Evolutionary conservation across 352 stramenopile species (phyloP).

Genomic region (Phytophthora sansomeana): DNA sequence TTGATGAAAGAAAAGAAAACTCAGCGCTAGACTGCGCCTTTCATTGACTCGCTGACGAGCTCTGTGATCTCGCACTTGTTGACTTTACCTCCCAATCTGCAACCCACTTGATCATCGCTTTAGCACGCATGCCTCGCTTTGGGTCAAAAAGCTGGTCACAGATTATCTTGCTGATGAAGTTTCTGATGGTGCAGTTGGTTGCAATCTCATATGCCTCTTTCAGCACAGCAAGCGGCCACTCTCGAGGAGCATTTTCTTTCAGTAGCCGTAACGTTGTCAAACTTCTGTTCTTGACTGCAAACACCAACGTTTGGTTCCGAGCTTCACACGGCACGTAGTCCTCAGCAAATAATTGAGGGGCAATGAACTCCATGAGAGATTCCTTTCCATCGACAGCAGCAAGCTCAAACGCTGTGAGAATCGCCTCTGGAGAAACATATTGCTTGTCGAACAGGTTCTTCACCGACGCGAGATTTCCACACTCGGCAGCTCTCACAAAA

Average conservation of each 20-base stretch:
- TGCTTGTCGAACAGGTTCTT: not conserved
- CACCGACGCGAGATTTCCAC: not conserved
- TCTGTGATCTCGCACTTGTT: too few relatives aligned
- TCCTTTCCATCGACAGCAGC: not conserved
- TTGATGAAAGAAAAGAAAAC: too few relatives aligned
- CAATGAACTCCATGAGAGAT: not conserved
- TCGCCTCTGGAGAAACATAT: not conserved
- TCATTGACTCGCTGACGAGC: too few relatives aligned
- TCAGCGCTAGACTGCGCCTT: too few relatives aligned
- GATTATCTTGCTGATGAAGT: not conserved
- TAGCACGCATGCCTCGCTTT: not conserved
- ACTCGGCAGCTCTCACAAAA: not conserved
- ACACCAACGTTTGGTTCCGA: not conserved
- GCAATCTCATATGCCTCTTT: not conserved
- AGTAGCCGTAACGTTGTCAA: not conserved
- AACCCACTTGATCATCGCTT: not conserved
- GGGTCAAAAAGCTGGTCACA: not conserved
- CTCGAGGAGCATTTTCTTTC: not conserved
- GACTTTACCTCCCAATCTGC: not conserved
- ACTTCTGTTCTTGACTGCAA: not conserved
- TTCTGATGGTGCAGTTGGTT: not conserved
- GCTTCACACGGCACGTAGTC: not conserved
- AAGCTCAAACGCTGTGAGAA: not conserved
- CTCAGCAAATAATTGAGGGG: not conserved
- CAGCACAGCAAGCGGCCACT: not conserved